Evolutionary conservation across 768 basidiomycete species (phyloP), one percentile per base, ranked within the genome.

Genomic region (Megacollybia marginata): DNA sequence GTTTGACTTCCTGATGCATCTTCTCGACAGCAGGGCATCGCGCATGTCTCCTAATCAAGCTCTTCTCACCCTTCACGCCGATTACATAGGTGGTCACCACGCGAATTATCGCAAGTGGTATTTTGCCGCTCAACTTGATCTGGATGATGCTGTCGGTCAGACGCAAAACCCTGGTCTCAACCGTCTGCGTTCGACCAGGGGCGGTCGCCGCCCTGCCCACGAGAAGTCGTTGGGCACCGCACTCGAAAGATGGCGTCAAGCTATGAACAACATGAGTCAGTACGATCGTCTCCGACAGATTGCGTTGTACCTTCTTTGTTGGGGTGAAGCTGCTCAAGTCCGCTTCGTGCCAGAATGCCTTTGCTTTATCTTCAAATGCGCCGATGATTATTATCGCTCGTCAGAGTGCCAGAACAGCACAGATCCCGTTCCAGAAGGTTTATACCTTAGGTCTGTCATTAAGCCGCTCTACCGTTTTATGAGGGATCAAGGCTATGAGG

Each of bases 91-190:
- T 18, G 96, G 96, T 3, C 89, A 95, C 65, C 87, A 97, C 60
- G 92, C 96, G 46, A 98, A 98, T 72, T 98, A 98, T 70, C 89
- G 96, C 53, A 97, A 97, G 71, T 98, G 96, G 96, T 99, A 99
- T 71, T 99, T 98, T 66, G 96, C 95, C 28, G 93, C 95, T 16
- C 96, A 99, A 66, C 83, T 99, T 52, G 95, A 98, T 65, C 85
- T 98, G 40, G 96, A 99, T 65, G 96, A 99, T 57, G 95, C 93
- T 44, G 85, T 98, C 48, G 96, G 95, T 28, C 82, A 88, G 52
- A 78, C 79, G 6, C 92, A 96, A 62, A 97, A 96, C 64, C 91
- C 92, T 0, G 94, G 94, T 50, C 72, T 96, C 5, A 80, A 79
- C 45, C 85, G 91, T 9, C 77, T 95, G n/a, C 79, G 81, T 51